Conservation (phyloP, 805 yeast species). For the Schwanniomyces polymorphus region DNA sequence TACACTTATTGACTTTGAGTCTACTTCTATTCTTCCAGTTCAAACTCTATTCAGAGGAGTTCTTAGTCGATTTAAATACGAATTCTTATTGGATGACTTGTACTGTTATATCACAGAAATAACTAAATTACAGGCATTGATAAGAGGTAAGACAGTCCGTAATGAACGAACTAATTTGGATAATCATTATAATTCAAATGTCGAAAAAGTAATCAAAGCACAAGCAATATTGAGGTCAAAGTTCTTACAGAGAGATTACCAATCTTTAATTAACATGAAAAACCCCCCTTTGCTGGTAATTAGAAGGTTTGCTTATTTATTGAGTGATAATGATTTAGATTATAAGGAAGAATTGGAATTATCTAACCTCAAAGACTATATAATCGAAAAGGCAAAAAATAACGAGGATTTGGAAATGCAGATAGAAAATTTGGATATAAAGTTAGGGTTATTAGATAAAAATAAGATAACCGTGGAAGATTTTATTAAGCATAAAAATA, state of each 20-base stretch:
- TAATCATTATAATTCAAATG: slow-evolving; percentile 54
- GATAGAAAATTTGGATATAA: slow-evolving; percentile 74
- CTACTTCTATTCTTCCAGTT: slow-evolving; percentile 33
- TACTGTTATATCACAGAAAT: slow-evolving; percentile 44
- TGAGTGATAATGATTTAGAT: slow-evolving; percentile 72
- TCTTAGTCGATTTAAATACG: slow-evolving; percentile 55
- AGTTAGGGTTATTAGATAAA: slow-evolving; percentile 73
- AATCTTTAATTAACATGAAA: slow-evolving; percentile 61
- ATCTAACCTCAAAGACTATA: slow-evolving; percentile 64
- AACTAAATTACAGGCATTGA: slow-evolving; percentile 51
- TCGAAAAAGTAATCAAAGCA: slow-evolving; percentile 61
- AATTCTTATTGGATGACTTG: slow-evolving; percentile 52
- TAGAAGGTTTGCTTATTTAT: slow-evolving; percentile 69
- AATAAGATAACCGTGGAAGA: slow-evolving; percentile 81
- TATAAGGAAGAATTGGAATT: slow-evolving; percentile 72
- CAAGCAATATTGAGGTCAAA: slow-evolving; percentile 74
- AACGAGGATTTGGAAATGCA: slow-evolving; percentile 74
- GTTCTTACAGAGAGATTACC: slow-evolving; percentile 71
- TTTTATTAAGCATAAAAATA: slow-evolving; percentile 46
- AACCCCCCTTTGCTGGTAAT: slow-evolving; percentile 81
- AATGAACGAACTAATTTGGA: slow-evolving; percentile 25
- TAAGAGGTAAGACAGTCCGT: slow-evolving; percentile 51
- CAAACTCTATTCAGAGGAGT: slow-evolving; percentile 69
- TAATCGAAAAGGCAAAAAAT: slow-evolving; percentile 65
- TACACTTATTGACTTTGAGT: slow-evolving; percentile 13